Base-by-base conservation (phyloP, 140 eudicot species). In the Senecio squalidus region DNA sequence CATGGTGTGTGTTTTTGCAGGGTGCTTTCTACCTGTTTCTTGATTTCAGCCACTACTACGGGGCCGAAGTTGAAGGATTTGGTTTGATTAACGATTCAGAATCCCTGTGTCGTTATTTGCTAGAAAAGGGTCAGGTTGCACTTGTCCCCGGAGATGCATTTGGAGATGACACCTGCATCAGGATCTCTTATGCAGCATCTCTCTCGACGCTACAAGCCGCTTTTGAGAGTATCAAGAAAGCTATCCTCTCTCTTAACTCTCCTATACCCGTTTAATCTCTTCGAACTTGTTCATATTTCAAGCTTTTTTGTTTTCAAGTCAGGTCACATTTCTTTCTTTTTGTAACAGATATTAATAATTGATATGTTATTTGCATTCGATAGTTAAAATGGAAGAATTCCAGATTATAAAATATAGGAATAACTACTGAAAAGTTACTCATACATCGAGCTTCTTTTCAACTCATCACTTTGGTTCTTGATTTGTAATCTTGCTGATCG, bases 61-160 rank as follows among this genome's bases (percentile, higher is more conserved):
- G 98, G 7, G 24, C 61, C 1, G 76, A 81, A 75, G 93, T 76
- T 48, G 92, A 92, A 55, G 98, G 81, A 36, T 87, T 92, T 69
- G 98, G 98, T 51, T 50, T 43, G 36, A 78, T 92, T 60, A 66
- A 81, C 53, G 91, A 83, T 67, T 92, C 98, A 0, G 96, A 92
- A 58, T 84, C 98, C 31, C 58, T 92, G 17, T 92, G 98, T 71
- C 84, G 95, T 45, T 92, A 92, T 82, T 72, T 92, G 28, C 86
- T 92, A 46, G 98, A 92, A 71, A 55, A 76, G 82, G 98, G 86
- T 27, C 81, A 90, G 98, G 98, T 86, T 67, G 98, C 98, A 45
- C 92, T 92, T 74, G 98, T 92, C 18, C 98, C 98, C 2, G 96
- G 98, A 13, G 96, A 79, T 72, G 96, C 98, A 45, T 92, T 92